These are phyloP conservation scores for Knoxia roxburghii DNA, from an alignment of 257 asterid species.

Conservation along the genomic window DNA sequence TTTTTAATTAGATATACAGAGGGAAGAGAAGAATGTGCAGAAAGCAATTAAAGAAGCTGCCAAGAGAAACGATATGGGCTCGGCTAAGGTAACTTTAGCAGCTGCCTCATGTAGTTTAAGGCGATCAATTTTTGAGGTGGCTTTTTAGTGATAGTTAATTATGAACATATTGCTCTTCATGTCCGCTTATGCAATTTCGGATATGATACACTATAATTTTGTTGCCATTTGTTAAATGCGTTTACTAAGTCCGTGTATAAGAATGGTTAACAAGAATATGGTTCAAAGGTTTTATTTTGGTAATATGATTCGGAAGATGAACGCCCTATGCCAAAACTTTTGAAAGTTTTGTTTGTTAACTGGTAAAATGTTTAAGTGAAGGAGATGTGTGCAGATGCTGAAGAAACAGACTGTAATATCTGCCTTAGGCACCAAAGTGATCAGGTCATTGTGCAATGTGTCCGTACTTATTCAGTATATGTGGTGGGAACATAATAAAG, in stretches of 20 bases:
- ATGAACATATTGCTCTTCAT: not conserved
- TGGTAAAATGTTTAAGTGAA: not conserved
- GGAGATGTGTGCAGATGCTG: not conserved
- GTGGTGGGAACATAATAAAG: not conserved
- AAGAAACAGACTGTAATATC: not conserved
- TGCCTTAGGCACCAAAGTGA: not conserved
- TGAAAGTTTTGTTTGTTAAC: not conserved
- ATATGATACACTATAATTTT: not conserved
- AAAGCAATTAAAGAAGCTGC: slow-evolving; percentile 96
- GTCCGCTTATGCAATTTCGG: not conserved
- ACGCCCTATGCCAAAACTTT: too few relatives aligned
- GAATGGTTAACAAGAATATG: not conserved
- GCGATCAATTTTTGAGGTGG: not conserved
- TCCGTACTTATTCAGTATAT: not conserved
- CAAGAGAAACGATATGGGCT: slow-evolving; percentile 89
- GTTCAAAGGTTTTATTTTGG: not conserved
- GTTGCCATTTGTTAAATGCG: slow-evolving; percentile 1
- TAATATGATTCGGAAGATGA: not conserved
- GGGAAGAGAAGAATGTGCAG: slow-evolving; percentile 91
- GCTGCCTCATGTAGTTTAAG: slow-evolving; percentile 1
- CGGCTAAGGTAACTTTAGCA: slow-evolving; percentile 65
- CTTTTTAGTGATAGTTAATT: not conserved
- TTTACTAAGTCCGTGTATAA: not conserved
- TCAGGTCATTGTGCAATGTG: not conserved
- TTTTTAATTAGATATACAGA: slow-evolving; percentile 68